phyloP scores from a whole-genome alignment of 306 rosid genomes.

The Vicia sativa region DNA sequence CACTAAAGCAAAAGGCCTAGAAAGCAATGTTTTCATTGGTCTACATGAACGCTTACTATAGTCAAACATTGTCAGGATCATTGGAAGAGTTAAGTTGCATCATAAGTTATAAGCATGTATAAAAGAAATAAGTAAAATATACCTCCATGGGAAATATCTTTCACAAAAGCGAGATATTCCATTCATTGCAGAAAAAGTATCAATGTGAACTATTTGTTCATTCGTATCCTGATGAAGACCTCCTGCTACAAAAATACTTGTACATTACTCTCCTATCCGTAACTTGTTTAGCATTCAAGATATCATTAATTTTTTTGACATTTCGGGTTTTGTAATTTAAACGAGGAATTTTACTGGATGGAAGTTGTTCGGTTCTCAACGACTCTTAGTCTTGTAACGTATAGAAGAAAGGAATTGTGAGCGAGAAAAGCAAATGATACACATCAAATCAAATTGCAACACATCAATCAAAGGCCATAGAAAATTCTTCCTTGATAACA shows the following conservation, averaged over 20 bases:
- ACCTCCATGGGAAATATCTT: conserved; percentile 83
- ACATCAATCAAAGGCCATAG: background rate
- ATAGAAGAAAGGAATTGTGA: conserved; percentile 9
- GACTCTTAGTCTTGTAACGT: conserved; percentile 13
- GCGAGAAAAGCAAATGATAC: conserved; percentile 1
- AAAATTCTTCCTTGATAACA: conserved; percentile 7
- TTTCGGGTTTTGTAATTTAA: background rate
- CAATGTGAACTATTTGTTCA: conserved; percentile 83
- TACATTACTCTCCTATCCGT: background rate
- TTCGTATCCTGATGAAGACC: conserved; percentile 53
- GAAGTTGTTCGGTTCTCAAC: conserved; percentile 6
- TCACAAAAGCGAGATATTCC: conserved; percentile 96
- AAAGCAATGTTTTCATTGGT: conserved; percentile 14
- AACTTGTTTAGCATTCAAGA: conserved; percentile 16
- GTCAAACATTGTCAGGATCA: conserved; percentile 22
- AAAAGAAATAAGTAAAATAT: conserved; percentile 34
- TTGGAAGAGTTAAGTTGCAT: conserved; percentile 16
- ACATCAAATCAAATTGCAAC: background rate
- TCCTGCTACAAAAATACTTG: conserved; percentile 39
- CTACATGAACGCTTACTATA: conserved; percentile 3
- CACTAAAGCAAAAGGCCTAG: conserved; percentile 14
- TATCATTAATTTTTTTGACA: conserved; percentile 1
- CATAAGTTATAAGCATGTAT: conserved; percentile 1
- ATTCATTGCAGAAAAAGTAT: conserved; percentile 95
- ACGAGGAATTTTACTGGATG: conserved; percentile 8